Evolutionary conservation across 805 yeast species (phyloP), one percentile per base, ranked within the genome.

Genomic region (Kodamaea leandrae): DNA sequence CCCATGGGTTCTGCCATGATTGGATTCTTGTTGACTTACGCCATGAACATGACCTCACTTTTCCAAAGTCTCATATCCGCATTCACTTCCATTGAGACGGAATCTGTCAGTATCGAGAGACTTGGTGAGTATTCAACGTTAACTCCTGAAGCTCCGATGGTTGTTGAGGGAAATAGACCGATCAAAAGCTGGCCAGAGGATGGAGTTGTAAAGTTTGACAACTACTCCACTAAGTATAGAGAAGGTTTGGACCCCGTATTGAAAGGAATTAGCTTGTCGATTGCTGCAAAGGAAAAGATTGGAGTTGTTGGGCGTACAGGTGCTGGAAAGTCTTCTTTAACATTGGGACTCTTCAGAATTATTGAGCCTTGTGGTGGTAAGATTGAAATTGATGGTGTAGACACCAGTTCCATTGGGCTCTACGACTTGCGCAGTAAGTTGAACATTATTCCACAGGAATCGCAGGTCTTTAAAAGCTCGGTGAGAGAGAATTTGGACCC

Each of bases 221-320:
- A 86, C 51, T 91, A 88, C 60, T 78, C 88, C 12, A 81, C 96
- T 4, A 76, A 86, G 44, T 91, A 91, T 58, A 80, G 96, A 60
- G 78, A 81, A 10, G 89, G 83, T 44, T 72, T 91, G 48, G 95
- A 86, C 37, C 74, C 85, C 14, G 93, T 87, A 3, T 70, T 91
- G 63, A 84, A 81, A 52, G 68, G 81, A 43, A 76, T 91, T 52
- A 72, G 68, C 43, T 56, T 91, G 16, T 64, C 74, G 9, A 78
- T 91, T 52, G 72, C 78, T 36, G 78, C 90, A 1, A 69, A 76
- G 43, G 97, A 91, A 58, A 91, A 91, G 61, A 72, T 90, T 56
- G 98, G 98, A 47, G 89, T 90, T 62, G 97, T 91, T 42, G 98
- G 98, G 18, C 77, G 98, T 58, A 90, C 98, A 58, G 75, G 74